Conservation (phyloP, 2,329 filamentous ascomycete species). For the Shiraia sp. region DNA sequence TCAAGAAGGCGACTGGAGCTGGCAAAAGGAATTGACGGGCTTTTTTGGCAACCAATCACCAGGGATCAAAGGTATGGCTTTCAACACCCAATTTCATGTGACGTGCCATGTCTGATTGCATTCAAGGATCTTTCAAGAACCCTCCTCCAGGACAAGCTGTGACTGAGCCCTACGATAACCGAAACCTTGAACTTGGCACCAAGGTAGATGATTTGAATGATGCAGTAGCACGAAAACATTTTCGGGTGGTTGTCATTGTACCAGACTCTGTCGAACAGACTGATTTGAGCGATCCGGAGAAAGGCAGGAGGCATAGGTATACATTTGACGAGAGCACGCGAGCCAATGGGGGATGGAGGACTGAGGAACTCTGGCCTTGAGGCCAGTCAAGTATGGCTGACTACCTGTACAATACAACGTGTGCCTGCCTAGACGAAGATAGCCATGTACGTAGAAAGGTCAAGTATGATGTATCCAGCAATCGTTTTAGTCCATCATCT, state of each 20-base stretch:
- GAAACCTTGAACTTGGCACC: conserved; percentile 57
- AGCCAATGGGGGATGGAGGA: conserved; percentile 60
- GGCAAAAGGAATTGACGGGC: conserved; percentile 76
- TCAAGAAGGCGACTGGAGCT: conserved; percentile 67
- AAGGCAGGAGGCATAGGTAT: conserved; percentile 69
- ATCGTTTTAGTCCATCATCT: no score
- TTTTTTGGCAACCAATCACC: conserved; percentile 91
- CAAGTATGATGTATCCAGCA: no score
- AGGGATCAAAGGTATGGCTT: conserved; percentile 67
- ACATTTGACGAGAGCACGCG: conserved; percentile 55
- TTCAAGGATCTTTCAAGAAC: conserved; percentile 64
- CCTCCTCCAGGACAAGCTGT: conserved; percentile 56
- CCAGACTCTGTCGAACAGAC: conserved; percentile 77
- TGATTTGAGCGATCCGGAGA: conserved; percentile 69
- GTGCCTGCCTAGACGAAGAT: no score
- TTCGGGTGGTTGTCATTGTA: conserved; percentile 84
- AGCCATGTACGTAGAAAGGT: neutral
- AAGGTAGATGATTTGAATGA: conserved; percentile 75
- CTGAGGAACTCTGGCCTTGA: conserved; percentile 47
- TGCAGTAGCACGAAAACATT: conserved; percentile 70
- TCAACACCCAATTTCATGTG: no score
- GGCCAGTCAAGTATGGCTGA: neutral
- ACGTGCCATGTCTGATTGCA: neutral
- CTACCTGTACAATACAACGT: no score
- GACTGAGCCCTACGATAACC: conserved; percentile 50